These are phyloP conservation scores for Apophysomyces sp. DNA, from an alignment of 371 early-diverging fungal genomes.

Conservation along the genomic window DNA sequence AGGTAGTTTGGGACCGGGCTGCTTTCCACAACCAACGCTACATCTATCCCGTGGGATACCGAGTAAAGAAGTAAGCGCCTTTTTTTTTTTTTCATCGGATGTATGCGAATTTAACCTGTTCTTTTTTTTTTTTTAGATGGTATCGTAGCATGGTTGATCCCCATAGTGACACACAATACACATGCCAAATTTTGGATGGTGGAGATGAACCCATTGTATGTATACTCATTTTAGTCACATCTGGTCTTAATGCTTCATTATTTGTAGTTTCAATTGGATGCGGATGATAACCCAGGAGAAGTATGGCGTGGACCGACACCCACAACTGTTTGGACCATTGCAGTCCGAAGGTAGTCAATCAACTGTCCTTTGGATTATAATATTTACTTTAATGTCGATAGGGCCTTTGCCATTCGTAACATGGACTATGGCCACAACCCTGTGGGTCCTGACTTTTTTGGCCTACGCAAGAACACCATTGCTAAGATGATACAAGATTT, in stretches of 20 bases:
- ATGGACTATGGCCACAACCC: conserved; percentile 76
- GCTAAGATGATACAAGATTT: conserved; percentile 87
- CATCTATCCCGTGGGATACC: conserved; percentile 91
- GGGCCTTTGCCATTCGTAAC: conserved; percentile 64
- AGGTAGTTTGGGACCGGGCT: conserved; percentile 71
- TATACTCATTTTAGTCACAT: not conserved
- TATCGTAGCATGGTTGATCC: conserved; percentile 77
- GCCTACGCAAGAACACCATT: conserved; percentile 82
- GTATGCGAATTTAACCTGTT: not conserved
- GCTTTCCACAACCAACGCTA: conserved; percentile 87
- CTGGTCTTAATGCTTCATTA: not conserved
- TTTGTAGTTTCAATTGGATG: conserved; percentile 32
- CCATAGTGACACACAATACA: conserved; percentile 62
- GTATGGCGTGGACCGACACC: conserved; percentile 39
- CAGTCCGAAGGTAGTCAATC: conserved; percentile 26
- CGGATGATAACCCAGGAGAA: conserved; percentile 39
- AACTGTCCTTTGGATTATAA: not conserved
- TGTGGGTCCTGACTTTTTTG: conserved; percentile 89
- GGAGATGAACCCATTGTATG: conserved; percentile 68
- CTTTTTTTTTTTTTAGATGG: conserved; percentile 27
- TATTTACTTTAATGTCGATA: not conserved
- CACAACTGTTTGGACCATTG: conserved; percentile 43
- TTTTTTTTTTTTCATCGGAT: not conserved
- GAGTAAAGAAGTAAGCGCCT: conserved; percentile 42
- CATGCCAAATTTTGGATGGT: conserved; percentile 77